phyloP scores from a whole-genome alignment of 768 basidiomycete genomes.

The Russula compacta region DNA sequence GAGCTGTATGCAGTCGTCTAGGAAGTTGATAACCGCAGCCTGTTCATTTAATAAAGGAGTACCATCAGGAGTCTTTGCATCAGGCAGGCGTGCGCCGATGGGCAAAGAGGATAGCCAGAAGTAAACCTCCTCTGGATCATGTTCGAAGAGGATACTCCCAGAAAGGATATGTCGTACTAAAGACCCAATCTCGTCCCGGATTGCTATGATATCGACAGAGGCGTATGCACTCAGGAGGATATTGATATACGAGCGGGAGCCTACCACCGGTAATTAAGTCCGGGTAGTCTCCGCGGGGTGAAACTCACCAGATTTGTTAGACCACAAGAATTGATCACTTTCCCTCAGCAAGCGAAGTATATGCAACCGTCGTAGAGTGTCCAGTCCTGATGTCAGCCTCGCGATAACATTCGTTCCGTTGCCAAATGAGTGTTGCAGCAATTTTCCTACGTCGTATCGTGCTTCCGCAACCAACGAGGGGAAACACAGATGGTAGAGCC shows the following conservation, averaged over 20 bases:
- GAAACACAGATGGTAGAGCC: slow-evolving; percentile 75
- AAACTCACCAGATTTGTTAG: slow-evolving; percentile 40
- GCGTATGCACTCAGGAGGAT: slow-evolving; percentile 62
- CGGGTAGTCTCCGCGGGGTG: neutral
- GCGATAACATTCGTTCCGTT: slow-evolving; percentile 23
- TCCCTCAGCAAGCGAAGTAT: slow-evolving; percentile 63
- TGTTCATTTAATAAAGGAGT: slow-evolving; percentile 46
- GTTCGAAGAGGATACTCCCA: slow-evolving; percentile 71
- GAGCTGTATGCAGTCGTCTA: slow-evolving; percentile 81
- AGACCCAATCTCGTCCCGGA: slow-evolving; percentile 39
- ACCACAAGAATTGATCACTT: slow-evolving; percentile 75
- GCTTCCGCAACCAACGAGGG: slow-evolving; percentile 69
- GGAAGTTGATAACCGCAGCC: slow-evolving; percentile 49
- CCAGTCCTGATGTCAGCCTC: slow-evolving; percentile 32
- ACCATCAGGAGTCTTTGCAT: slow-evolving; percentile 42
- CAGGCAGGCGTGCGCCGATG: slow-evolving; percentile 28
- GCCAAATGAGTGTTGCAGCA: slow-evolving; percentile 44
- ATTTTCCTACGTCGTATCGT: slow-evolving; percentile 78
- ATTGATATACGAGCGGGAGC: slow-evolving; percentile 52
- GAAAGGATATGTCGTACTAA: slow-evolving; percentile 62
- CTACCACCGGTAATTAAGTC: neutral
- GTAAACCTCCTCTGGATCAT: slow-evolving; percentile 57
- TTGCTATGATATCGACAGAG: slow-evolving; percentile 39
- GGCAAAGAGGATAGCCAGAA: slow-evolving; percentile 71
- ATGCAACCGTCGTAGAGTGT: slow-evolving; percentile 66